Conservation (phyloP, 225 moss, liverwort and hornwort genomes). For the Pseudoscleropodium purum region DNA sequence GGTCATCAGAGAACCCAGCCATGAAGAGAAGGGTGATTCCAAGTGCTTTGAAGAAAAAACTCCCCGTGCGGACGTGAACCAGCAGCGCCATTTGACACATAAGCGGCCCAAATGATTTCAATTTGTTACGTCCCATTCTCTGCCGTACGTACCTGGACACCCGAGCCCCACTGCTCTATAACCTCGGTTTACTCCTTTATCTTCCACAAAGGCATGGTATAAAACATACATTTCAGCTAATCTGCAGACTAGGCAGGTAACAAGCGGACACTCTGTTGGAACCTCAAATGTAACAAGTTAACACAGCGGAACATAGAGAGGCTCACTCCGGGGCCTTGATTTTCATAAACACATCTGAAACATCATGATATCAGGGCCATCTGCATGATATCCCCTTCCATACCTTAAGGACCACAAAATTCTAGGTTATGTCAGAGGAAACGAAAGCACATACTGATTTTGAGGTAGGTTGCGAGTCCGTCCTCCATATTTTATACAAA, state of each 20-base stretch:
- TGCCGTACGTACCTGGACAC: conserved; percentile 89
- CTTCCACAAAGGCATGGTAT: conserved; percentile 4
- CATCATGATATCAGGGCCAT: neutral
- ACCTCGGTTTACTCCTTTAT: conserved; percentile 45
- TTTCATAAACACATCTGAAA: neutral
- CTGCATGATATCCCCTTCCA: neutral
- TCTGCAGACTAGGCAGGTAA: neutral
- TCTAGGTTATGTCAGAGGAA: neutral
- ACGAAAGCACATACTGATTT: conserved; percentile 60
- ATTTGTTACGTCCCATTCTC: conserved; percentile 88
- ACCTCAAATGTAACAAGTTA: neutral
- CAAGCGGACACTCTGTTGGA: neutral
- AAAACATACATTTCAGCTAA: conserved; percentile 1
- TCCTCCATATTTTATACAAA: conserved; percentile 92
- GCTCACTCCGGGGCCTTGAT: neutral
- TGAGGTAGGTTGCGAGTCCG: conserved; percentile 85
- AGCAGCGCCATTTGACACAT: conserved; percentile 97
- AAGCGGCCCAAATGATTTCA: conserved; percentile 87
- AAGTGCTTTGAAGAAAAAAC: conserved; percentile 88
- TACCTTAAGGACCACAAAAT: neutral
- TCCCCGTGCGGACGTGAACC: conserved; percentile 76
- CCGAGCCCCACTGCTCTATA: conserved; percentile 58
- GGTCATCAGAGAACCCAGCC: conserved; percentile 89
- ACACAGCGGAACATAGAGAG: neutral
- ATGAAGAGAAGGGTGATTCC: conserved; percentile 87